Conservation (phyloP, 1,284 basidiomycete genomes). For the Exobasidium cylindrosporum region DNA sequence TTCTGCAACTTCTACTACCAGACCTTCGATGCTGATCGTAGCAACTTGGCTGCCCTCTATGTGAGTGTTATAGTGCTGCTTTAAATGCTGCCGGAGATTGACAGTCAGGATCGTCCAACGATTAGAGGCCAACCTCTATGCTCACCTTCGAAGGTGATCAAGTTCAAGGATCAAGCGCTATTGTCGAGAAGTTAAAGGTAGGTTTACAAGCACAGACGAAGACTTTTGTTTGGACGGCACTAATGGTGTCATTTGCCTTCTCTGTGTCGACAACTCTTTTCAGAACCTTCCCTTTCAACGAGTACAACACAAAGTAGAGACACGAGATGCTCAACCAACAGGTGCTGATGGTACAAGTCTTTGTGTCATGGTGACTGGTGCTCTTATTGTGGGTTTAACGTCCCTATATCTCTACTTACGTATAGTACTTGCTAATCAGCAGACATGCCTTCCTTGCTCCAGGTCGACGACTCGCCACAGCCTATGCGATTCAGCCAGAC, state of each 20-base stretch:
- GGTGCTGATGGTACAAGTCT: slow-evolving; percentile 64
- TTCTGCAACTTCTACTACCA: slow-evolving; percentile 54
- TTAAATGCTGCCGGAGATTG: no score
- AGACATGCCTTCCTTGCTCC: no score
- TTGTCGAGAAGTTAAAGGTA: slow-evolving; percentile 79
- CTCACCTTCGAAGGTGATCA: slow-evolving; percentile 76
- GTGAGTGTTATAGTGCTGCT: slow-evolving; percentile 64
- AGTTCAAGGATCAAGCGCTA: slow-evolving; percentile 64
- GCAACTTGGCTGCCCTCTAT: slow-evolving; percentile 66
- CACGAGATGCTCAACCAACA: slow-evolving; percentile 85
- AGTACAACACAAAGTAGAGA: slow-evolving; percentile 79
- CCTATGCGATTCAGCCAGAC: slow-evolving; percentile 53
- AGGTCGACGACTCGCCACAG: slow-evolving; percentile 35
- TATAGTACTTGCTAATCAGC: neutral
- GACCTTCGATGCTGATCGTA: slow-evolving; percentile 68
- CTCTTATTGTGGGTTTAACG: slow-evolving; percentile 60
- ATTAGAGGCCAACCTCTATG: slow-evolving; percentile 81
- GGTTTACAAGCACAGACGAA: no score
- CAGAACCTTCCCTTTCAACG: slow-evolving; percentile 77
- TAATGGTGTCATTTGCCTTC: no score
- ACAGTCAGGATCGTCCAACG: neutral
- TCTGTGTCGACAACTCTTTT: no score
- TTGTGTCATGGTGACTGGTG: slow-evolving; percentile 84
- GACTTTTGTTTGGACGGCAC: no score
- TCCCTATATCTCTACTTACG: neutral